Base-by-base conservation (phyloP, 208 protist species). In the Wallacemonas collosoma region DNA sequence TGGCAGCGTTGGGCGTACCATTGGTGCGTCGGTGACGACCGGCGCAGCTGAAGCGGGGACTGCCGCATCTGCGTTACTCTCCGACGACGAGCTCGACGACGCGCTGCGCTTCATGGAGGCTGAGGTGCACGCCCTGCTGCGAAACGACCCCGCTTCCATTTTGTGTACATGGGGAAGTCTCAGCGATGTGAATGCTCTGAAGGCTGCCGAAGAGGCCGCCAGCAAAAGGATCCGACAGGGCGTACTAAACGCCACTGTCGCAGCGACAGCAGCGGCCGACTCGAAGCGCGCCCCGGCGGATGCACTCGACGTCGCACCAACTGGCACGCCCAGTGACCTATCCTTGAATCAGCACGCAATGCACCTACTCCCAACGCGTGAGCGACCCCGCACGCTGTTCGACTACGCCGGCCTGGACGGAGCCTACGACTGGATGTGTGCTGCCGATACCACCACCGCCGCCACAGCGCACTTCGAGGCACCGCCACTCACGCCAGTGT, bases 121-220 rank as follows among this genome's bases (percentile, higher is more conserved):
- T 60, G 79, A 84, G 64, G 58, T 79, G 50, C 56, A 50, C 35
- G 43, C 50, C 14, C 58, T 84, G 38, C 11, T 68, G 14, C 36
- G 26, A 51, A 41, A 65, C n/a, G 74, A 84, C 64, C 48, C 67
- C 5, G 67, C 48, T 6, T 41, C 44, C 45, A 15, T 72, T 15
- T 54, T 81, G 8, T 63, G 56, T 35, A 71, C 68, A 3, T 80
- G 76, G 74, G 76, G 76, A 38, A 84, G 75, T 41, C 51, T 84
- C 35, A 63, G 68, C 36, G 78, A 62, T 56, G 63, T 6, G 9
- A 15, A 48, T 9, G 62, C 62, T 40, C 48, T 73, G 44, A 55
- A 36, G 44, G 45, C 55, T 1, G 70, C 57, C 17, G 63, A 75
- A n/a, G 71, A 70, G 1, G 43, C 53, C 14, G 63, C 58, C n/a